Conservation (phyloP, 768 basidiomycete genomes). For the Collybia sordida region DNA sequence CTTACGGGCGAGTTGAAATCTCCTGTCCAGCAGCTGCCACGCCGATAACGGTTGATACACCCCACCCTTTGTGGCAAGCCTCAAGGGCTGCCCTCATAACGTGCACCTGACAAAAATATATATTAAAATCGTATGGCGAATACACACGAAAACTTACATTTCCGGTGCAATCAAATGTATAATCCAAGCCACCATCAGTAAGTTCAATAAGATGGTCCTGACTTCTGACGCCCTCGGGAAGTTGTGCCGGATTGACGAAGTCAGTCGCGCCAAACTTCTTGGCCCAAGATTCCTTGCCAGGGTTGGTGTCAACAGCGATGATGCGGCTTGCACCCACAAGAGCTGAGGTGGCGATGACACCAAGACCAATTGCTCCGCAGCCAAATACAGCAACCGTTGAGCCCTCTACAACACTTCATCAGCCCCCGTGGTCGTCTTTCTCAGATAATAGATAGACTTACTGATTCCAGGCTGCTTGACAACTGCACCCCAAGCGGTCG, state of each 20-base stretch:
- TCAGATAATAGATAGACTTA: constrained; percentile 32
- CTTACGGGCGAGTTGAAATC: constrained; percentile 85
- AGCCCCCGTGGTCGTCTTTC: constrained; percentile 2
- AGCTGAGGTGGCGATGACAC: constrained; percentile 80
- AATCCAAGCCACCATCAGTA: constrained; percentile 96
- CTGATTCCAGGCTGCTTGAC: constrained; percentile 87
- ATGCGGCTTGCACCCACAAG: constrained; percentile 82
- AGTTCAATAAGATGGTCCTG: constrained; percentile 89
- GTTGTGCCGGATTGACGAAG: constrained; percentile 78
- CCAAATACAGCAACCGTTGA: constrained; percentile 95
- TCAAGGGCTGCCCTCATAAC: constrained; percentile 96
- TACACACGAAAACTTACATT: constrained; percentile 44
- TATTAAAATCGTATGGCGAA: constrained; percentile 4
- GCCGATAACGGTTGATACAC: constrained; percentile 92
- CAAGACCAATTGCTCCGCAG: constrained; percentile 94
- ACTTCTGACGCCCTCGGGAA: constrained; percentile 80
- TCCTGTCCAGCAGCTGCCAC: constrained; percentile 98
- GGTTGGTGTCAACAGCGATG: constrained; percentile 91
- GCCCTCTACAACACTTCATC: constrained; percentile 47
- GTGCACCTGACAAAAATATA: constrained; percentile 51
- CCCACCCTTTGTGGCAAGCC: constrained; percentile 99
- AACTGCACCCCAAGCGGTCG: constrained; percentile 98
- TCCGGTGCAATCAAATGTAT: constrained; percentile 96
- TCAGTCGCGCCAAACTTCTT: constrained; percentile 93
- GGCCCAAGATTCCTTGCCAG: constrained; percentile 84